A percentile compares a stretch with the other conserved stretches of the same genome.
These are phyloP conservation scores for Lizonia empirigonia DNA, from an alignment of 2,329 filamentous ascomycete species.

Conservation along the genomic window DNA sequence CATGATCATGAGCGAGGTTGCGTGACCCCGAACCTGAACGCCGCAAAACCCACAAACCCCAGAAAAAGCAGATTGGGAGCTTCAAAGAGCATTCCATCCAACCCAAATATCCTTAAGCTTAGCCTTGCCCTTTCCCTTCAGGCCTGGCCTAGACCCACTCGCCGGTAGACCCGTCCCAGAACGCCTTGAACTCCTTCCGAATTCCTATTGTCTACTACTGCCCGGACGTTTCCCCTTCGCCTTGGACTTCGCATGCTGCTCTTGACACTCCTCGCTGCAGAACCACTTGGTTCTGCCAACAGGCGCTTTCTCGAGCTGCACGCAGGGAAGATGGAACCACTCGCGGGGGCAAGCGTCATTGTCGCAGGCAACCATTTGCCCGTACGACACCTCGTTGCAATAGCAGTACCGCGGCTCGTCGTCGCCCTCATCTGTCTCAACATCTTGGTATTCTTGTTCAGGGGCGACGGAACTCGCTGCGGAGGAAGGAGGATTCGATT, in stretches of 20 bases:
- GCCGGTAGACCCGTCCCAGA: conserved; percentile 37
- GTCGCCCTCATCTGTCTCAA: conserved; percentile 47
- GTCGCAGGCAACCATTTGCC: conserved; percentile 71
- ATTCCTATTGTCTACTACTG: conserved; percentile 50
- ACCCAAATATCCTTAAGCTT: conserved; percentile 42
- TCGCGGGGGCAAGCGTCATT: conserved; percentile 68
- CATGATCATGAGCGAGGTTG: conserved; percentile 18
- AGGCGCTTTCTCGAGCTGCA: conserved; percentile 65
- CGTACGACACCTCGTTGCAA: conserved; percentile 68
- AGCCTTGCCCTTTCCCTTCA: conserved; percentile 43
- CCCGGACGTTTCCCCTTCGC: conserved; percentile 45
- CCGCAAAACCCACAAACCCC: conserved; percentile 26
- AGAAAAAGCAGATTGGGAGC: conserved; percentile 33
- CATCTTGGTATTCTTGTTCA: conserved; percentile 44
- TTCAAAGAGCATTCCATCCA: conserved; percentile 47
- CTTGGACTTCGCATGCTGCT: conserved; percentile 37
- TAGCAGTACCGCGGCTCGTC: conserved; percentile 68
- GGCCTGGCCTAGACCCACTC: conserved; percentile 38
- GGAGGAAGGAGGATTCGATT: conserved; percentile 42
- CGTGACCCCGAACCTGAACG: conserved; percentile 21
- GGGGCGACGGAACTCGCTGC: conserved; percentile 40
- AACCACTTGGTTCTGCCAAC: conserved; percentile 50
- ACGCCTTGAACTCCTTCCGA: conserved; percentile 48
- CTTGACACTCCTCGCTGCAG: conserved; percentile 48
- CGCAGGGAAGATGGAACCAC: conserved; percentile 71